Evolutionary conservation across 192 early-diverging fungal genomes (phyloP).

Genomic region (Coemansia sp.): DNA sequence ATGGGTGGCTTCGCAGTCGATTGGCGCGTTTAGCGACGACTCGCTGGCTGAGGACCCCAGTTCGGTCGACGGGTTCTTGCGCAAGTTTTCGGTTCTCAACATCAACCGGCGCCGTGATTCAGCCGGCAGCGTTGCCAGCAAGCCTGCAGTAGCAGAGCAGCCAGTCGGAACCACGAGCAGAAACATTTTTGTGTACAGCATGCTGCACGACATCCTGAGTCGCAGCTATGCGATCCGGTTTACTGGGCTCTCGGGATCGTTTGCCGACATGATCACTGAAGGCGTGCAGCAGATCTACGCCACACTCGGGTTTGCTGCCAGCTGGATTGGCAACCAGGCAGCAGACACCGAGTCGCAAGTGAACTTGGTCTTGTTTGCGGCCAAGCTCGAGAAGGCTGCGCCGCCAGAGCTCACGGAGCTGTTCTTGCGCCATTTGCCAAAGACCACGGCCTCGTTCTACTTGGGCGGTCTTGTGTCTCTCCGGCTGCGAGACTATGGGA

Average conservation of each 20-base stretch:
- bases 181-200: slow-evolving; percentile 32
- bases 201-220: slow-evolving; percentile 30
- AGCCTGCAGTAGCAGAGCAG: background rate
- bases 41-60: slow-evolving; percentile 3
- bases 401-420: slow-evolving; percentile 31
- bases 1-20: slow-evolving; percentile 38
- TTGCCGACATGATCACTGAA: slow-evolving; percentile 44
- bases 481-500: slow-evolving; percentile 29
- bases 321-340: background rate
- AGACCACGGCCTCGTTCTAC: slow-evolving; percentile 35
- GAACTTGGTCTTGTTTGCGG: slow-evolving; percentile 28
- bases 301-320: slow-evolving; percentile 8
- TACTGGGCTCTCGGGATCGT: slow-evolving; percentile 20
- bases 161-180: no score
- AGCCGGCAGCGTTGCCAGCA: slow-evolving; percentile 9
- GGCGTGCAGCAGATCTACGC: slow-evolving; percentile 36
- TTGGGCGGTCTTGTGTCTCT: slow-evolving; percentile 31
- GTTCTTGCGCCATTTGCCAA: slow-evolving; percentile 30
- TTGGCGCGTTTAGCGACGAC: slow-evolving; percentile 12
- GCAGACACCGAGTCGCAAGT: slow-evolving; percentile 6
- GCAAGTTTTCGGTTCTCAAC: slow-evolving; percentile 48
- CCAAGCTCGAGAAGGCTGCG: slow-evolving; percentile 25
- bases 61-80: slow-evolving; percentile 37
- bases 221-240: slow-evolving; percentile 27
- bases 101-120: slow-evolving; percentile 30